phyloP scores from a whole-genome alignment of 2,329 filamentous ascomycete genomes.

The Ophiostoma ulmi region DNA sequence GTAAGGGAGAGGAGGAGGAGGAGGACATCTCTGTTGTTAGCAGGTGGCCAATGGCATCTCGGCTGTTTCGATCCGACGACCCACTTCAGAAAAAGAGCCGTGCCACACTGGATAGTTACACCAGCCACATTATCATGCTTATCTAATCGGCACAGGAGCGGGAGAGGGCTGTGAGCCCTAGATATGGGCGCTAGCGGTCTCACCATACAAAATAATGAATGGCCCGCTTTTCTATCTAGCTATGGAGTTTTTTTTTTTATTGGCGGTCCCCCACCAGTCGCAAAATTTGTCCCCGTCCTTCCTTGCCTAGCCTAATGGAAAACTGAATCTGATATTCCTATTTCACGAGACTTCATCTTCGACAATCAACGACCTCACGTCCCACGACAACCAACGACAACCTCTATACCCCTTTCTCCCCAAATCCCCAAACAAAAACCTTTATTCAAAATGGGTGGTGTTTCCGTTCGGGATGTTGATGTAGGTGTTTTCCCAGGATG shows the following conservation, averaged over 20 bases:
- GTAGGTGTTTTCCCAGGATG: conserved; percentile 49
- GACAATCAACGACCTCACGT: conserved; percentile 15
- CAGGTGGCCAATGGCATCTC: not conserved
- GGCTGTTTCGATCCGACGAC: not conserved
- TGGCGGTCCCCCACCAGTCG: not conserved
- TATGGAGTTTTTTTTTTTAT: conserved; percentile 7
- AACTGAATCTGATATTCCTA: not conserved
- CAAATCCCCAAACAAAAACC: conserved; percentile 21
- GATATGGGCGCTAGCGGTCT: not conserved
- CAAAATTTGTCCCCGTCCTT: conserved; percentile 16
- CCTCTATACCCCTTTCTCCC: conserved; percentile 14
- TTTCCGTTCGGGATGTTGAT: conserved; percentile 81
- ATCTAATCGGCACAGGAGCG: not conserved
- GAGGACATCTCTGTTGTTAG: not conserved
- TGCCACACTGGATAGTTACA: not conserved
- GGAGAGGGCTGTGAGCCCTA: conserved; percentile 7
- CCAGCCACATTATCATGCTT: not conserved
- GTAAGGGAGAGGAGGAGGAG: not conserved
- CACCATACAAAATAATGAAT: not conserved
- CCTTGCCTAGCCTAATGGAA: not conserved
- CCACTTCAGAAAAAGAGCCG: not conserved
- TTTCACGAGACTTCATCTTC: conserved; percentile 17
- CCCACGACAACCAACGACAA: conserved; percentile 24
- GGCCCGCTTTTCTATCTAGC: not conserved
- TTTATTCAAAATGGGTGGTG: conserved; percentile 63